A percentile compares a stretch with the other conserved stretches of the same genome.
phyloP scores from a whole-genome alignment of 805 yeast genomes.

The Schwanniomyces polymorphus region DNA sequence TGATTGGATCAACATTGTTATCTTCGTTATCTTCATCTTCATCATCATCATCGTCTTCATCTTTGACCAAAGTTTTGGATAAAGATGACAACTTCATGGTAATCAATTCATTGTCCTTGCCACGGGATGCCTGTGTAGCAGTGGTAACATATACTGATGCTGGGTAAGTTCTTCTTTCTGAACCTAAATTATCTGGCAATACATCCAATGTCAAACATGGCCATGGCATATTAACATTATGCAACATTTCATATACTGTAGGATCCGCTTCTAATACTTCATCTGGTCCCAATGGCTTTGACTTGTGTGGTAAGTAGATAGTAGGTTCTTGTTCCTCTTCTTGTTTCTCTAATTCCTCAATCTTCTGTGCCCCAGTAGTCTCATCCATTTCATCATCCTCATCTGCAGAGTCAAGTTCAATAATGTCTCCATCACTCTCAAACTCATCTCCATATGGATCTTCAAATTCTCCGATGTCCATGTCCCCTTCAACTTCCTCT shows the following conservation, averaged over 20 bases:
- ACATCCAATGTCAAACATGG: constrained; percentile 92
- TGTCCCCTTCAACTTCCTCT: constrained; percentile 34
- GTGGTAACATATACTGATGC: constrained; percentile 83
- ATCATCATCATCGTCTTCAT: constrained; percentile 73
- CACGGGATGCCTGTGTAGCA: constrained; percentile 88
- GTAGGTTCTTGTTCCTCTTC: constrained; percentile 37
- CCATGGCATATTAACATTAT: constrained; percentile 92
- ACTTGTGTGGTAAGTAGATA: constrained; percentile 83
- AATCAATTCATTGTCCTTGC: constrained; percentile 85
- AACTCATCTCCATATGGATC: constrained; percentile 89
- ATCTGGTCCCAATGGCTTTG: constrained; percentile 90
- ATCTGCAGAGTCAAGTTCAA: constrained; percentile 65
- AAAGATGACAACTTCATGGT: constrained; percentile 81
- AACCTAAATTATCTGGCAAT: constrained; percentile 82
- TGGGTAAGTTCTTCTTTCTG: constrained; percentile 87
- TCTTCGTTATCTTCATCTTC: constrained; percentile 70
- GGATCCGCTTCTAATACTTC: constrained; percentile 97
- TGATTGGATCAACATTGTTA: constrained; percentile 69
- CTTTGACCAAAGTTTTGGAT: constrained; percentile 83
- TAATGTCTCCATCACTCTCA: constrained; percentile 87
- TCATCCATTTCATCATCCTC: constrained; percentile 40
- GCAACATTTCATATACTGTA: constrained; percentile 93
- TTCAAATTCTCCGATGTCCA: constrained; percentile 81
- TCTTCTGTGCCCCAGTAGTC: constrained; percentile 25
- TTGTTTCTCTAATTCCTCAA: constrained; percentile 34